These are phyloP conservation scores for Rhipidocladum racemiflorum DNA, from an alignment of 176 grass and related monocot species.

Conservation along the genomic window DNA sequence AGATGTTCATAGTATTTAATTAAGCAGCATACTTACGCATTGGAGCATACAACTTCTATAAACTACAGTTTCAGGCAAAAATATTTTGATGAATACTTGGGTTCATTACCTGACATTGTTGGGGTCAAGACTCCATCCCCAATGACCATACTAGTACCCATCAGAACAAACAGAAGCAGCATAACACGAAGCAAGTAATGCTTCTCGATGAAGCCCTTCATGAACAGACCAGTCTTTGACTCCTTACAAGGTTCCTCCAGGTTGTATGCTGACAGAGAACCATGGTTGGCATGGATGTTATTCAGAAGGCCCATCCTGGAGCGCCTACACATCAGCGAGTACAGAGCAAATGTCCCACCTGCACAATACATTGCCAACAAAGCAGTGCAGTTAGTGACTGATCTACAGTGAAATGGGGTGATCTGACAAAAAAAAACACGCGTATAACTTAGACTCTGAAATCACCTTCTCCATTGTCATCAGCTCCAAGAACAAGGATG, in stretches of 20 bases:
- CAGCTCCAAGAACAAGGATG: slow-evolving; percentile 77
- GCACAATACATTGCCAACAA: slow-evolving; percentile 7
- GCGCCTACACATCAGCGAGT: slow-evolving; percentile 76
- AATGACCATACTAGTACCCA: slow-evolving; percentile 92
- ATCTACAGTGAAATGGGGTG: not conserved
- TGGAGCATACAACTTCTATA: not conserved
- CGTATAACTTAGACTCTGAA: not conserved
- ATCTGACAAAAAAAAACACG: not conserved
- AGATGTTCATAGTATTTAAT: not conserved
- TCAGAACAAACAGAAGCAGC: slow-evolving; percentile 68
- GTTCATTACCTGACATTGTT: slow-evolving; percentile 76
- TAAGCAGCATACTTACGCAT: not conserved
- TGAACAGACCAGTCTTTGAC: slow-evolving; percentile 44
- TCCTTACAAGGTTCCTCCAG: slow-evolving; percentile 36
- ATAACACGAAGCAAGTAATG: slow-evolving; percentile 49
- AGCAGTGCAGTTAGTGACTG: not conserved
- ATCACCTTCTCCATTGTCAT: slow-evolving; percentile 88
- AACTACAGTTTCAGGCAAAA: not conserved
- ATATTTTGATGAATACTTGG: not conserved
- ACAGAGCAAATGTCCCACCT: slow-evolving; percentile 92
- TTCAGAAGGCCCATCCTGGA: slow-evolving; percentile 76
- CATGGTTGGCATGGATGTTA: slow-evolving; percentile 33
- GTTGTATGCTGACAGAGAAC: slow-evolving; percentile 39
- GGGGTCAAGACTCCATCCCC: slow-evolving; percentile 84
- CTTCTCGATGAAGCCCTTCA: slow-evolving; percentile 69